Conservation (phyloP, 441 rosid species). For the Erodium texanum region DNA sequence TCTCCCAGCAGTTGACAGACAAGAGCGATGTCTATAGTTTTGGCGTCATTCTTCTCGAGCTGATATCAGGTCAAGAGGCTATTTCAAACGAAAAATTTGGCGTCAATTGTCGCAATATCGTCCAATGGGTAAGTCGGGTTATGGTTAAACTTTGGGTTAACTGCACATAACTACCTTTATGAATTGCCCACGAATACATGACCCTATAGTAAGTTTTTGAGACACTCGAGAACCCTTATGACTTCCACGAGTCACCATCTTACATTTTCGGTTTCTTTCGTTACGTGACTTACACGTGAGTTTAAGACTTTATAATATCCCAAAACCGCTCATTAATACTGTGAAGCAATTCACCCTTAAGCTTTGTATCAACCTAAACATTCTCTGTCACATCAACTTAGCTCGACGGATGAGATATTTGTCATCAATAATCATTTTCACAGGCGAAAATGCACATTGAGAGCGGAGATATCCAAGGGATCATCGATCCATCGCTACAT, state of each 20-base stretch:
- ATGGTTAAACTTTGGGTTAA: too few relatives aligned
- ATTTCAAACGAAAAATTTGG: slow-evolving; percentile 89
- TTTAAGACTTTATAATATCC: too few relatives aligned
- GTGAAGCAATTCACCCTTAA: too few relatives aligned
- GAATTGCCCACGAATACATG: too few relatives aligned
- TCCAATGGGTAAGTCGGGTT: slow-evolving; percentile 71
- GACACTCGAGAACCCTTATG: too few relatives aligned
- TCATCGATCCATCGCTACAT: slow-evolving; percentile 56
- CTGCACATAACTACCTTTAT: too few relatives aligned
- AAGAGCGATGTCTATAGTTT: slow-evolving; percentile 94
- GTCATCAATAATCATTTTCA: neutral
- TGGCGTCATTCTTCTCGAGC: slow-evolving; percentile 92
- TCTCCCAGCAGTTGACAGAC: slow-evolving; percentile 84
- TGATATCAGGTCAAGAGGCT: slow-evolving; percentile 92
- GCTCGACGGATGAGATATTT: neutral
- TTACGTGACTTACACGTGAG: too few relatives aligned
- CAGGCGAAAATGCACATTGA: slow-evolving; percentile 87
- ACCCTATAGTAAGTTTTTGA: too few relatives aligned
- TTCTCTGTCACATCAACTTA: neutral
- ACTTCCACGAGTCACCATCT: too few relatives aligned
- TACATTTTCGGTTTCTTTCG: too few relatives aligned
- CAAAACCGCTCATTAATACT: too few relatives aligned
- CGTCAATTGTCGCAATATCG: slow-evolving; percentile 81
- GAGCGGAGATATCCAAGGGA: slow-evolving; percentile 82
- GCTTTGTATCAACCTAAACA: too few relatives aligned